Evolutionary conservation across 768 basidiomycete genomes (phyloP).

Genomic region (Infundibulicybe gibba): DNA sequence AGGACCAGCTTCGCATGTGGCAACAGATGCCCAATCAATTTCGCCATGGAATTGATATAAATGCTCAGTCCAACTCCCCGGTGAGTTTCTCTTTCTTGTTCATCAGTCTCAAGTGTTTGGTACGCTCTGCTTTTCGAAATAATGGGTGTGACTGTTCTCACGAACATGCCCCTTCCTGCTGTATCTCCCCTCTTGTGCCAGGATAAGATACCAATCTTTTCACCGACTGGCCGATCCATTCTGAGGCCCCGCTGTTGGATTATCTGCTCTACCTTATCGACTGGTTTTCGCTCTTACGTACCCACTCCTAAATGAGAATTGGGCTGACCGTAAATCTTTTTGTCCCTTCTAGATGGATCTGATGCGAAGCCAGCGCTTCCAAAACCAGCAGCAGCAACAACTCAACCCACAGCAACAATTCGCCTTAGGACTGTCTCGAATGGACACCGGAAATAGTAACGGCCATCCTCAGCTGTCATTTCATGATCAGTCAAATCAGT

Average conservation of each 20-base stretch:
- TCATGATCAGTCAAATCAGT: conserved; percentile 21
- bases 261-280: conserved; percentile 14
- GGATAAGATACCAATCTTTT: too few relatives aligned
- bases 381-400: conserved; percentile 25
- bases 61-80: conserved; percentile 40
- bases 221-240: too few relatives aligned
- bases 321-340: conserved; percentile 16
- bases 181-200: background rate
- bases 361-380: conserved; percentile 36
- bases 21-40: conserved; percentile 29
- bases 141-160: background rate
- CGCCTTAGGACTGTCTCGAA: conserved; percentile 27
- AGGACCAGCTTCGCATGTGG: conserved; percentile 56
- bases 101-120: conserved; percentile 1
- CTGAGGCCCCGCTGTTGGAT: background rate
- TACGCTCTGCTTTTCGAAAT: background rate
- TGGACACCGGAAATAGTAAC: too few relatives aligned
- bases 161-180: background rate
- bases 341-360: conserved; percentile 37
- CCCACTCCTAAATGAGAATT: conserved; percentile 15
- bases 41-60: conserved; percentile 38
- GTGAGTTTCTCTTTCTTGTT: conserved; percentile 30
- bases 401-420: conserved; percentile 33
- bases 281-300: conserved; percentile 9
- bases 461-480: too few relatives aligned